phyloP scores from a whole-genome alignment of 345 rosid species.

The Chamaenerion angustifolium region DNA sequence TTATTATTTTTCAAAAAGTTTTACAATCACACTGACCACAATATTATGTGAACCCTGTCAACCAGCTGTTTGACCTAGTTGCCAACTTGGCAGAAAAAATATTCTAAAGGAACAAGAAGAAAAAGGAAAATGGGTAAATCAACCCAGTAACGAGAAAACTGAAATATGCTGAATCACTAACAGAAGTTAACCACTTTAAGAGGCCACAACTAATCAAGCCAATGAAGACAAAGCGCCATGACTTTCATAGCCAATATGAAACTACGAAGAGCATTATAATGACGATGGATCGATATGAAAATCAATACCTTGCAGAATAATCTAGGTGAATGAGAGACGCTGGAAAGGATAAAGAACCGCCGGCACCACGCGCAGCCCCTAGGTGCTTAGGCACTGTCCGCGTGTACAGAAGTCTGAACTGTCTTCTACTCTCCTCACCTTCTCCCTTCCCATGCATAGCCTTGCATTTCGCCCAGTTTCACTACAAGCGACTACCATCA shows the following conservation, averaged over 20 bases:
- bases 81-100: too few relatives aligned
- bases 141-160: too few relatives aligned
- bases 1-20: too few relatives aligned
- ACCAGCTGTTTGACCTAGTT: too few relatives aligned
- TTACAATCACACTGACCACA: too few relatives aligned
- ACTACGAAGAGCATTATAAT: background rate
- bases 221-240: background rate
- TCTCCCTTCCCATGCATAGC: conserved; percentile 18
- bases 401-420: conserved; percentile 31
- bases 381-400: conserved; percentile 40
- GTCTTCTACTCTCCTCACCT: conserved; percentile 22
- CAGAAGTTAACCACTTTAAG: too few relatives aligned
- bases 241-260: background rate
- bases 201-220: too few relatives aligned
- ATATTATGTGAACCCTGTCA: too few relatives aligned
- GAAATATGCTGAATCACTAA: too few relatives aligned
- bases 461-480: conserved; percentile 43
- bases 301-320: conserved; percentile 45
- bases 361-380: conserved; percentile 17
- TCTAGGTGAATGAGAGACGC: conserved; percentile 28
- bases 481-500: conserved; percentile 29
- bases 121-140: too few relatives aligned
- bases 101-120: too few relatives aligned
- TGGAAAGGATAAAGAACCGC: conserved; percentile 27
- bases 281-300: background rate